Evolutionary conservation across 768 basidiomycete species (phyloP), one percentile per base, ranked within the genome.

Genomic region (Rhizopogon salebrosus): DNA sequence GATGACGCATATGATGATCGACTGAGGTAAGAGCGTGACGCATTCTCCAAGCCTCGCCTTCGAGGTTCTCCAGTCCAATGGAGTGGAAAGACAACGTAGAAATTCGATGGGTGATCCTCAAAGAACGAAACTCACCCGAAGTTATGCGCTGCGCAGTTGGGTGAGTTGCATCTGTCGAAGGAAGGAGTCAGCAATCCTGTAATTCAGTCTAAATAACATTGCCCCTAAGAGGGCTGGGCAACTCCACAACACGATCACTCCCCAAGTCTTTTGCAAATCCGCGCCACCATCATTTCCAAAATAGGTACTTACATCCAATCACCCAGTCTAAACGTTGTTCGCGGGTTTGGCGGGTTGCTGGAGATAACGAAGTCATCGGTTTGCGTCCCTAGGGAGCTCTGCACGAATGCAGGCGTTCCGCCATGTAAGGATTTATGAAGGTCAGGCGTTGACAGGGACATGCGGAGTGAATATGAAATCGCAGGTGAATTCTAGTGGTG

Each of bases 131-230:
- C 85, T 75, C 67, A 89, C 88, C 85, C 85, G 75, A 91, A 92
- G 72, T 92, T 92, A 67, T 90, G 87, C 13, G 87, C 88, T 60
- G 81, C 84, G 66, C 89, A 92, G 42, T 77, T 81, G 58, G 80
- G 74, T 52, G 80, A 78, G 52, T 71, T 72, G 64, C 89, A 91
- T 73, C 89, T 89, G 46, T 45, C 13, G 31, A n/a, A 18, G 48
- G 41, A 58, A 42, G 4, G 24, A 48, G 55, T 65, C 41, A 66
- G 61, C 31, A 45, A 35, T 4, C 29, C 56, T 37, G 49, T 41
- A 51, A 43, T 53, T 54, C 48, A 61, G 61, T 66, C 53, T 60
- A 51, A 51, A 51, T 55, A 46, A 51, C 57, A 41, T 51, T 43
- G 31, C 52, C 51, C 56, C 57, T 61, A 51, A 43, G 37, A 53